Percentiles rank a stretch among this genome's conserved stretches.
These are phyloP conservation scores for Fusarium proliferatum DNA, from an alignment of 2,329 filamentous ascomycete genomes.

Conservation along the genomic window DNA sequence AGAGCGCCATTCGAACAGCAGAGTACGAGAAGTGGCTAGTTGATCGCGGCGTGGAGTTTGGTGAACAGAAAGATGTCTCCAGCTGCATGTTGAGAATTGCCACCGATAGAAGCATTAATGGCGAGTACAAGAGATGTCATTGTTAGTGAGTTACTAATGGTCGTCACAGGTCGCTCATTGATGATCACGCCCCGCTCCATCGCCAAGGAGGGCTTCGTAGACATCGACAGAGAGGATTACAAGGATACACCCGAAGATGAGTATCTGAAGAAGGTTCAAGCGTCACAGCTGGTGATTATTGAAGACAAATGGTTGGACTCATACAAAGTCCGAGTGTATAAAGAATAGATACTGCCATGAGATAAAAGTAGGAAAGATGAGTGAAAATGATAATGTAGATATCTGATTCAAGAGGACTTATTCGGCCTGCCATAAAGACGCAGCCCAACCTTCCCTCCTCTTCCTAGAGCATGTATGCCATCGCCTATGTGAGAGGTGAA, in stretches of 20 bases:
- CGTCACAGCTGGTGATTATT: slow-evolving; percentile 31
- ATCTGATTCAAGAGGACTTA: accelerated
- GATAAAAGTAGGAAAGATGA: background rate
- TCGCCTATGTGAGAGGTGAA: background rate
- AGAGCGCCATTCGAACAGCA: slow-evolving; percentile 50
- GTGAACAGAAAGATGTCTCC: slow-evolving; percentile 48
- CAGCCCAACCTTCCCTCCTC: accelerated
- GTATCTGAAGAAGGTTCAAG: slow-evolving; percentile 31
- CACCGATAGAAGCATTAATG: slow-evolving; percentile 47
- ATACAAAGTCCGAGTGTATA: slow-evolving; percentile 32
- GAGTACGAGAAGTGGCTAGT: slow-evolving; percentile 56
- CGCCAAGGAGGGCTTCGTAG: slow-evolving; percentile 31
- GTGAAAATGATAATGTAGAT: background rate
- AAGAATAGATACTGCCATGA: slow-evolving; percentile 1
- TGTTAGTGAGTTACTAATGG: background rate
- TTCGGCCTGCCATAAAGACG: background rate
- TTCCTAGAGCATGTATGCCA: accelerated
- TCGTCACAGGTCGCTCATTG: slow-evolving; percentile 17
- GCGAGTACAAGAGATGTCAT: background rate
- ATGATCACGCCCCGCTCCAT: slow-evolving; percentile 39
- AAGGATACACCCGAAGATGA: slow-evolving; percentile 30
- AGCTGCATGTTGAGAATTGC: slow-evolving; percentile 50
- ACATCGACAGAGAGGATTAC: slow-evolving; percentile 37
- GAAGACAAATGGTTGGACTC: slow-evolving; percentile 36
- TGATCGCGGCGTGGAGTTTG: slow-evolving; percentile 54